phyloP scores from a whole-genome alignment of 345 rosid species.

The Acer campestre region DNA sequence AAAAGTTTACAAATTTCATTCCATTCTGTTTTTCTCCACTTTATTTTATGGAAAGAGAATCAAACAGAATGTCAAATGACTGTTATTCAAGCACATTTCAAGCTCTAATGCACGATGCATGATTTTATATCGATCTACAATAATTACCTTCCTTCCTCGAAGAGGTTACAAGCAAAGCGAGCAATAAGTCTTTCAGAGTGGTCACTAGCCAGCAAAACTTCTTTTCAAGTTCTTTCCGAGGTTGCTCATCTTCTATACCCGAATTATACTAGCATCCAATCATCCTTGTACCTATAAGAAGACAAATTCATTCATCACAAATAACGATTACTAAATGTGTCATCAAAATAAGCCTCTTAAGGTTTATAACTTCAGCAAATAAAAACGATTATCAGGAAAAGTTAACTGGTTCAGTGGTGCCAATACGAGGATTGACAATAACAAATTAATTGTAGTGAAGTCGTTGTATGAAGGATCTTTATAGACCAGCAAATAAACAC shows the following conservation, averaged over 20 bases:
- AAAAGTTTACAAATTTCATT: not conserved
- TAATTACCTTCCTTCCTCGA: slow-evolving; percentile 6
- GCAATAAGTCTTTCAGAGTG: not conserved
- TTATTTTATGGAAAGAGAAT: not conserved
- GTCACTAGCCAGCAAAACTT: not conserved
- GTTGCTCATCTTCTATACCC: slow-evolving; percentile 4
- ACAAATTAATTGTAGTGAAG: not conserved
- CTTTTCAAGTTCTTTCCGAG: slow-evolving; percentile 2
- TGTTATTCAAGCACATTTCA: not conserved
- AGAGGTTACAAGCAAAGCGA: not conserved
- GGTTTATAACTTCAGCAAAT: not conserved
- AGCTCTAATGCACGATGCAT: not conserved
- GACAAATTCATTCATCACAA: not conserved
- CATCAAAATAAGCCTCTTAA: not conserved
- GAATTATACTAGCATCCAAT: slow-evolving; percentile 24
- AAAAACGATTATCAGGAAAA: no score
- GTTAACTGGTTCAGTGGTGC: no score
- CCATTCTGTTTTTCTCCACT: not conserved
- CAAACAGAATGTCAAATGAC: not conserved
- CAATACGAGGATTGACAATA: not conserved
- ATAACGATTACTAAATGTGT: not conserved
- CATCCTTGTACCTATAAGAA: slow-evolving; percentile 27
- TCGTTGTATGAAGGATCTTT: not conserved
- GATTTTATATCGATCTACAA: not conserved
- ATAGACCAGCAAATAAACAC: not conserved